Evolutionary conservation across 2,329 filamentous ascomycete species (phyloP).

Genomic region (Paecilomyces niveus): DNA sequence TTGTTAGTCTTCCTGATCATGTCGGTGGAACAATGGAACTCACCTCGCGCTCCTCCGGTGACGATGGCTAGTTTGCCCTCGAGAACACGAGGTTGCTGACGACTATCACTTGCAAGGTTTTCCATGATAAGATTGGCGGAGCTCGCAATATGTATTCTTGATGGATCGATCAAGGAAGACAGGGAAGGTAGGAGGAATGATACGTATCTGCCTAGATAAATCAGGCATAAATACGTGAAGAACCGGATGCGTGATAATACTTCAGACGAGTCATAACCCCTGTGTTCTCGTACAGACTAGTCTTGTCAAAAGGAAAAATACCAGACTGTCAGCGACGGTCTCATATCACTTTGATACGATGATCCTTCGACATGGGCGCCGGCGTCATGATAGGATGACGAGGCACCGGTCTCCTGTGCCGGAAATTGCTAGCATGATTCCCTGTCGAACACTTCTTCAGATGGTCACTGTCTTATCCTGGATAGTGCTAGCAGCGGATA

Average conservation of each 20-base stretch:
- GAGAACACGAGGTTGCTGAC: conserved; percentile 29
- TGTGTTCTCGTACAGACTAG: too few species aligned
- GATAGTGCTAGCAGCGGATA: too few species aligned
- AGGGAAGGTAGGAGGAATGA: too few species aligned
- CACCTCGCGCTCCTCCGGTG: conserved; percentile 73
- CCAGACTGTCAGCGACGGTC: neutral
- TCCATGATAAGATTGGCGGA: too few species aligned
- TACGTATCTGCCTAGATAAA: too few species aligned
- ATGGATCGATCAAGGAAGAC: too few species aligned
- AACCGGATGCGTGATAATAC: too few species aligned
- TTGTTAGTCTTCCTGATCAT: neutral
- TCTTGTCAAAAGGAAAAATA: neutral
- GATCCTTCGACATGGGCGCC: neutral
- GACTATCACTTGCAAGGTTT: neutral
- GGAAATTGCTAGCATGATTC: neutral
- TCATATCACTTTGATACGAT: neutral
- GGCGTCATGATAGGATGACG: neutral
- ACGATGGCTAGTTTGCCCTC: conserved; percentile 73
- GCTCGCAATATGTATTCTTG: too few species aligned
- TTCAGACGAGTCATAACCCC: too few species aligned
- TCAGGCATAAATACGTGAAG: too few species aligned
- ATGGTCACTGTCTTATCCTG: too few species aligned
- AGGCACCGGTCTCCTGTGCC: neutral
- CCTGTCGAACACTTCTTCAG: neutral
- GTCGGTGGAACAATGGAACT: neutral